phyloP scores from a whole-genome alignment of 176 grass and related monocot species.

The Carex parvula region DNA sequence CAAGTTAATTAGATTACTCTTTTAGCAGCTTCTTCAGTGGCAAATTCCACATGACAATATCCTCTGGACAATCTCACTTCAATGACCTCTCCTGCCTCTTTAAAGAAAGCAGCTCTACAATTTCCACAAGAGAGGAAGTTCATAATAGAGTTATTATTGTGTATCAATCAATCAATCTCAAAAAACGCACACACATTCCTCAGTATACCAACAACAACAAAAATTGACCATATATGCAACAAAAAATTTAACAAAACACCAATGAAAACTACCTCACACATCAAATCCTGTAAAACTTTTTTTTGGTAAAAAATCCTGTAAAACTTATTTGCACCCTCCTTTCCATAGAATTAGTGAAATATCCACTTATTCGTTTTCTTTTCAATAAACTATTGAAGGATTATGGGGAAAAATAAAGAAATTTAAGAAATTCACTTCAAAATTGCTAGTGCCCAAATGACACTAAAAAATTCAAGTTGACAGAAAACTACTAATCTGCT shows the following conservation, averaged over 20 bases:
- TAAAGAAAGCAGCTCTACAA: slow-evolving; percentile 59
- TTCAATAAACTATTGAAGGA: not conserved
- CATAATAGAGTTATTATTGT: not conserved
- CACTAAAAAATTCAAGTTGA: not conserved
- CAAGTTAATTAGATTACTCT: slow-evolving; percentile 37
- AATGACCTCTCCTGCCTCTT: slow-evolving; percentile 47
- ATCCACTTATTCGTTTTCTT: not conserved
- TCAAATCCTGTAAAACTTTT: not conserved
- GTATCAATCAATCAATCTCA: not conserved
- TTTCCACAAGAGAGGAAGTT: not conserved
- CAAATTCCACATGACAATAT: slow-evolving; percentile 76
- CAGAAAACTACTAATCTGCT: not conserved
- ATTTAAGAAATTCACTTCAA: too few species aligned
- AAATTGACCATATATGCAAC: not conserved
- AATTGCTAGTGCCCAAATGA: too few species aligned
- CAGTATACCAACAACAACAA: not conserved
- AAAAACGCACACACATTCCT: not conserved
- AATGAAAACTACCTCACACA: not conserved
- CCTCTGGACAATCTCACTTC: slow-evolving; percentile 53
- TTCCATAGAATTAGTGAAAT: not conserved
- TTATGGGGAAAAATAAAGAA: too few species aligned
- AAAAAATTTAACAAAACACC: not conserved
- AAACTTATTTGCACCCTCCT: not conserved
- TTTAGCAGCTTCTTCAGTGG: slow-evolving; percentile 50
- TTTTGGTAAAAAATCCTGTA: not conserved